A percentile compares a stretch with the other conserved stretches of the same genome.
Evolutionary conservation across 1,284 basidiomycete genomes (phyloP).

Genomic region (Rhizoctonia solani): DNA sequence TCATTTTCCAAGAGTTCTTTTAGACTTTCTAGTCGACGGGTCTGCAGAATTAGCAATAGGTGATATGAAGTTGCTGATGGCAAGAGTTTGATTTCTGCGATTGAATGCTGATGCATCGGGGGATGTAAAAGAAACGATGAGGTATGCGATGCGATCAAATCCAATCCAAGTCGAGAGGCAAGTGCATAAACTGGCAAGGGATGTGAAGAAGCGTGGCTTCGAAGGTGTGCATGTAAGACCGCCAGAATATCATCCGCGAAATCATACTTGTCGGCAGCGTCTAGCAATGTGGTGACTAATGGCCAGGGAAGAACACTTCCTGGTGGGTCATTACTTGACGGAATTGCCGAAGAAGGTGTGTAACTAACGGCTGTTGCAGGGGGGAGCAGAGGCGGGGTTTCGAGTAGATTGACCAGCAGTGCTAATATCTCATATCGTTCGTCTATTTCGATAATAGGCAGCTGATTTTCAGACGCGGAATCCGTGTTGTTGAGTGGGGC

Average conservation of each 20-base stretch:
- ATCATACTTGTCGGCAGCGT: conserved; percentile 34
- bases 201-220: conserved; percentile 17
- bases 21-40: conserved; percentile 20
- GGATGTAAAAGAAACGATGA: conserved; percentile 23
- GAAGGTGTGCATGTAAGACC: conserved; percentile 28
- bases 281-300: conserved; percentile 1
- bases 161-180: conserved; percentile 13
- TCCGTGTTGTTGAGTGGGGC: background rate
- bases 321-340: conserved; percentile 1
- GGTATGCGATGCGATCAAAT: conserved; percentile 23
- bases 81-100: conserved; percentile 20
- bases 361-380: conserved; percentile 2
- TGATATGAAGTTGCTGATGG: conserved; percentile 33
- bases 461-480: background rate
- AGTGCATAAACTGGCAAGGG: conserved; percentile 34
- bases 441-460: conserved; percentile 18
- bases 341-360: conserved; percentile 5
- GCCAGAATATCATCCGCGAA: conserved; percentile 19
- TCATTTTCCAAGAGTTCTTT: conserved; percentile 16
- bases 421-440: conserved; percentile 18
- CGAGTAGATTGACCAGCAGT: conserved; percentile 28
- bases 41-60: conserved; percentile 21
- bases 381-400: conserved; percentile 23
- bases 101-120: conserved; percentile 15
- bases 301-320: conserved; percentile 14